Evolutionary conservation across 129 eudicot species (phyloP), one percentile per base, ranked within the genome.

Genomic region (Helianthus tuberosus): DNA sequence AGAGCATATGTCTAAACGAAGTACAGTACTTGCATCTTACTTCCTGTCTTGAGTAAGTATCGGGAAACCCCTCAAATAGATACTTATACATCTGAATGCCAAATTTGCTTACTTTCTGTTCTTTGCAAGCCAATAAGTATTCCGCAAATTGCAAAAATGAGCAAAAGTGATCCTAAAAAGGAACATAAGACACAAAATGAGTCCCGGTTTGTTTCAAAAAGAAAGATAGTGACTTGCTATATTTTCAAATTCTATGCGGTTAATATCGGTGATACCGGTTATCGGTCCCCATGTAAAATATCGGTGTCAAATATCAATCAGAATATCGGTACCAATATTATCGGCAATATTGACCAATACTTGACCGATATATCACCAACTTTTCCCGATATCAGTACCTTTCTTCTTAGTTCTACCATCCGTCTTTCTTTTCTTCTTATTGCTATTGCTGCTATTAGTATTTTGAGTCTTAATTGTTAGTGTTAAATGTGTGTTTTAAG

Each of bases 41-140:
- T 84, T 91, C 97, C 73, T 86, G 97, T 78, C 97, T 84, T 58
- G 95, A 86, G 72, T 81, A 88, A 53, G 86, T 81, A 86, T 88
- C 97, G 66, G 71, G 65, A 55, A 83, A 79, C 83, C 83, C 95
- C 81, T 86, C 95, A 77, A 91, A 91, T 12, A 91, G 84, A 61
- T 75, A 79, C 51, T 27, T 70, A 65, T 88, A 91, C 77, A 91
- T 84, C 77, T 82, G 88, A 79, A 82, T 71, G 58, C 95, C 89
- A 69, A 88, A 84, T 67, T 88, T 85, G 75, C 88, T 78, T 64
- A 83, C 86, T 67, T 75, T 80, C 66, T 76, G 83, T 78, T 91
- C 97, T 86, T 88, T 91, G 81, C 91, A 88, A 8, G 91, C 85
- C 85, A 91, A 70, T 74, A 91, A 80, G 82, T 75, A 80, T 59